Base-by-base conservation (phyloP, 2,329 filamentous ascomycete genomes). In the Magnaporthiopsis poae region DNA sequence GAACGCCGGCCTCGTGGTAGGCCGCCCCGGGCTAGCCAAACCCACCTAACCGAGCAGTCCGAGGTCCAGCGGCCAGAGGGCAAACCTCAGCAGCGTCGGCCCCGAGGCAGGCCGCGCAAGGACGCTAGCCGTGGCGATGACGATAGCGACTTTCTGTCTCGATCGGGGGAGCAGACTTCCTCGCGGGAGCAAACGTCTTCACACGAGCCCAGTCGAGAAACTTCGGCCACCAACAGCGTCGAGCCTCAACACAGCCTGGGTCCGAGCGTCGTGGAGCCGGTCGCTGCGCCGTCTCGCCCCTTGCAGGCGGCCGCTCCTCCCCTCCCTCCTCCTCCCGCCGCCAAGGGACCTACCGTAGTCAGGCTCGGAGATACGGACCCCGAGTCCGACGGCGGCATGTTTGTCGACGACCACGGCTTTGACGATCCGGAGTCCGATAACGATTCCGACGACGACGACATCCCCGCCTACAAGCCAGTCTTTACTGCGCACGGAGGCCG, bases 331-430 rank as follows among this genome's bases (percentile, higher is more conserved):
- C 31, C 31, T 31, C 7, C 63, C 13, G 15, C 15, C 5, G 5
- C 52, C 7, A 56, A 56, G 46, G 73, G 72, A 13, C 74, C 73
- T 12, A 78, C 76, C 0, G 69, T 78, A 12, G 75, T 78, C 29
- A 70, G 76, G 29, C 71, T 78, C 35, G 68, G 71, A 12, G 71
- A 72, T 3, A 71, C 71, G 12, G 73, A 65, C 35, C 18, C 31
- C 18, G 60, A 62, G 12, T 52, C 39, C 8, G 65, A 62, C 36
- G 64, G 36, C 31, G 56, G 31, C 63, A 56, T 60, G 27, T 33
- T 36, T 25, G 52, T 36, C 8, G 52, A 25, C 59, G 46, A 39
- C 35, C 69, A 69, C 12, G 68, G 66, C 15, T 67, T 67, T 33
- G 67, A 61, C 21, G 60, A 63, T 15, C 62, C 71, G 15, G 68